Evolutionary conservation across 495 filamentous ascomycete genomes (phyloP).

Genomic region (Podospora anserina): DNA sequence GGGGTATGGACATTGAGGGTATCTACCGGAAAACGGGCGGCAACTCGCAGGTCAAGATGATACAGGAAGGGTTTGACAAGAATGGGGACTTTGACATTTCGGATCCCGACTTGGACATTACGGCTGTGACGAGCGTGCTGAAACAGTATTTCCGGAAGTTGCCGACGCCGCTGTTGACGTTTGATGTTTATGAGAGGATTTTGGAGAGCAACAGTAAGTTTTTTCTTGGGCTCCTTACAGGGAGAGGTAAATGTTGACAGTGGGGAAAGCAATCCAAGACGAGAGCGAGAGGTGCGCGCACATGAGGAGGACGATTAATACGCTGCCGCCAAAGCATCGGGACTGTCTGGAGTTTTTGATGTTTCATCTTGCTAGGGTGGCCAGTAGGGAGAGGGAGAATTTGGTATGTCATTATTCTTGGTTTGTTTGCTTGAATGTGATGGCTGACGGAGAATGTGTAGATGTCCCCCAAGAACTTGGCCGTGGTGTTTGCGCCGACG

Average conservation of each 20-base stretch:
- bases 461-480: conserved; percentile 93
- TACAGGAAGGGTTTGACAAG: conserved; percentile 87
- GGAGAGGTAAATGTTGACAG: background rate
- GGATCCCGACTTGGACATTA: conserved; percentile 90
- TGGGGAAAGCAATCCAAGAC: conserved; percentile 44
- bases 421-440: no score
- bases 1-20: conserved; percentile 97
- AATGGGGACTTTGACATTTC: conserved; percentile 84
- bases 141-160: conserved; percentile 98
- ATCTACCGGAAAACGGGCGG: conserved; percentile 98
- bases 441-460: conserved; percentile 13
- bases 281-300: conserved; percentile 61
- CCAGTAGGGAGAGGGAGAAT: conserved; percentile 77
- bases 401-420: conserved; percentile 43
- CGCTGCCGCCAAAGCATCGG: conserved; percentile 75
- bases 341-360: conserved; percentile 91
- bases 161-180: conserved; percentile 86
- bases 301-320: conserved; percentile 65
- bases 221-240: no score
- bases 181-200: conserved; percentile 84
- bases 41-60: conserved; percentile 76
- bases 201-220: conserved; percentile 67
- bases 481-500: conserved; percentile 97
- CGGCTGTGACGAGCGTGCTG: conserved; percentile 88
- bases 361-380: conserved; percentile 89